Conservation (phyloP, 208 protist genomes). For the Trypanosoma theileri region DNA sequence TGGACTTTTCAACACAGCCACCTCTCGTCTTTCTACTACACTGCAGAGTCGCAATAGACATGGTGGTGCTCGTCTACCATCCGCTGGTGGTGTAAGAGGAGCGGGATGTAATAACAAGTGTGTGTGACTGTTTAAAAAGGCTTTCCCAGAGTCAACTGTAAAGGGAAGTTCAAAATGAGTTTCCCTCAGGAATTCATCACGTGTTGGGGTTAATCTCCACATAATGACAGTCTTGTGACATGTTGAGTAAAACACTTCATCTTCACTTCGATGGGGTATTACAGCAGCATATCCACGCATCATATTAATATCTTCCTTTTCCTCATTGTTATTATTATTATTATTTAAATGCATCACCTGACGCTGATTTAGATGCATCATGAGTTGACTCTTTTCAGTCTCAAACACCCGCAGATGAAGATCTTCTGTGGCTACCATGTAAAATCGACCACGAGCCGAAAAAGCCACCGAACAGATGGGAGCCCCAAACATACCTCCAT, state of each 20-base stretch:
- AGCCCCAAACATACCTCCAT: constrained; percentile 48
- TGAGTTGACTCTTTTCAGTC: constrained; percentile 57
- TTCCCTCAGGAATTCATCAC: constrained; percentile 17
- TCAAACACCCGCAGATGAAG: constrained; percentile 59
- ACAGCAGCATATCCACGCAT: constrained; percentile 33
- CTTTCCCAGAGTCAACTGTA: constrained; percentile 12
- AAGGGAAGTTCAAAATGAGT: constrained; percentile 4
- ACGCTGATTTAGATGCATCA: constrained; percentile 38
- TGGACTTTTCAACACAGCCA: constrained; percentile 20
- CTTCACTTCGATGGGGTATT: constrained; percentile 37
- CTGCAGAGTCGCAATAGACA: constrained; percentile 19
- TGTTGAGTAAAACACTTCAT: constrained; percentile 51
- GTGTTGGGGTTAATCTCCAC: constrained; percentile 20
- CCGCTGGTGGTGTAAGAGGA: not conserved
- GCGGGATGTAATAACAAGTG: constrained; percentile 23
- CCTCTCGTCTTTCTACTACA: not conserved
- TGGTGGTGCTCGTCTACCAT: constrained; percentile 13
- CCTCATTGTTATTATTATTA: not conserved
- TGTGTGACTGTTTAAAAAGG: not conserved
- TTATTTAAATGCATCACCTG: constrained; percentile 29
- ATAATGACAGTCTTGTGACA: constrained; percentile 20
- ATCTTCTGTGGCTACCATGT: constrained; percentile 66
- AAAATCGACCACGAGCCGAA: constrained; percentile 69
- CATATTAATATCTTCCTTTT: constrained; percentile 5
- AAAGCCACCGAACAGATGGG: constrained; percentile 57